A percentile compares a stretch with the other conserved stretches of the same genome.
phyloP scores from a whole-genome alignment of 140 eudicot species.

The Erigeron philadelphicus region DNA sequence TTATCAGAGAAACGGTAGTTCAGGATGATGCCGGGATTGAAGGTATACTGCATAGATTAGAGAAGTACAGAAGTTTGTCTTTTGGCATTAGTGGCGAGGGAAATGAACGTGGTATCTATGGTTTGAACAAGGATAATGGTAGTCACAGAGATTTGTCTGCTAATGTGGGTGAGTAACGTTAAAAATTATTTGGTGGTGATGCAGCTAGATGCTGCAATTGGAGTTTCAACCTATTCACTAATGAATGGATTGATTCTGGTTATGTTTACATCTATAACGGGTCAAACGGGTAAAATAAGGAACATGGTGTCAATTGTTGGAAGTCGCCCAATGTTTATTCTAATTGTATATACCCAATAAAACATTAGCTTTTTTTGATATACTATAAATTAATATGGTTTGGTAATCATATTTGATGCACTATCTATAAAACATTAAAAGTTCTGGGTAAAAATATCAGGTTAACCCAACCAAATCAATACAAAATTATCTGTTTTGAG shows the following conservation, averaged over 20 bases:
- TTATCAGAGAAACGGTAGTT: conserved; percentile 26
- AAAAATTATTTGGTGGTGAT: background rate
- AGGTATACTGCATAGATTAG: conserved; percentile 63
- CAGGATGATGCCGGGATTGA: conserved; percentile 55
- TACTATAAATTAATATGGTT: background rate
- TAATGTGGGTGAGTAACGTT: conserved; percentile 40
- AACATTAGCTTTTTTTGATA: background rate
- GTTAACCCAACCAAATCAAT: background rate
- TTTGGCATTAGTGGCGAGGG: conserved; percentile 39
- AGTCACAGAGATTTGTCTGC: conserved; percentile 17
- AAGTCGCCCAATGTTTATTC: background rate
- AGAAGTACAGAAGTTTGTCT: conserved; percentile 48
- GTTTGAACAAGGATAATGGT: conserved; percentile 25
- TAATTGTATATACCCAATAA: background rate
- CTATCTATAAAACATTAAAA: background rate
- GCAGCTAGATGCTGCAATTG: background rate
- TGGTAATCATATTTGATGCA: background rate
- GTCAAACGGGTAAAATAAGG: background rate
- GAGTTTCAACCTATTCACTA: background rate
- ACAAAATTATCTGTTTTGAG: no score
- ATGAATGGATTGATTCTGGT: background rate
- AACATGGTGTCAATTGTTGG: background rate
- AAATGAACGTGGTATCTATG: conserved; percentile 21
- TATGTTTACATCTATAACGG: background rate
- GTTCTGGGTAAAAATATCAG: background rate